A percentile compares a stretch with the other conserved stretches of the same genome.
Evolutionary conservation across 805 yeast species (phyloP).

Genomic region (Kodamaea neixiangensis): DNA sequence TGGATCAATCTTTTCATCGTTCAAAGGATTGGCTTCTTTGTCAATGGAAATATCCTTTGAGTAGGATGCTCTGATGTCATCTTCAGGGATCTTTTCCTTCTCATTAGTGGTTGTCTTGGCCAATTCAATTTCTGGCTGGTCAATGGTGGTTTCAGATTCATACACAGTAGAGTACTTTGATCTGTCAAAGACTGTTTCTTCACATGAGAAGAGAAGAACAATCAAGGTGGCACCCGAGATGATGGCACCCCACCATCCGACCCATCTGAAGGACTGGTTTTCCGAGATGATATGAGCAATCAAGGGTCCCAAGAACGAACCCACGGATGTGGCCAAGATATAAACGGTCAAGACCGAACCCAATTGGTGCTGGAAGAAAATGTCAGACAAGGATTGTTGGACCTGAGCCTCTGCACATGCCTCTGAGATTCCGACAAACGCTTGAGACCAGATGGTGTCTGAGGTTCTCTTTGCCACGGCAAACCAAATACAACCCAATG

Average conservation of each 20-base stretch:
- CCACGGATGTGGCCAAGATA: slow-evolving; percentile 53
- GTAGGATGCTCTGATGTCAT: not conserved
- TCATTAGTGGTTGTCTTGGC: not conserved
- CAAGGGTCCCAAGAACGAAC: slow-evolving; percentile 59
- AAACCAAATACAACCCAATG: slow-evolving; percentile 49
- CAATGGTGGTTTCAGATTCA: slow-evolving; percentile 9
- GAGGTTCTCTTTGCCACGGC: slow-evolving; percentile 35
- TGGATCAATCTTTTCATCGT: slow-evolving; percentile 12
- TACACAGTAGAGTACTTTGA: slow-evolving; percentile 20
- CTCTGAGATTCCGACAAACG: slow-evolving; percentile 43
- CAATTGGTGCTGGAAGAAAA: slow-evolving; percentile 45
- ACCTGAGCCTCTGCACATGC: slow-evolving; percentile 48
- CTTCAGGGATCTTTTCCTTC: not conserved
- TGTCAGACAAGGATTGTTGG: slow-evolving; percentile 38
- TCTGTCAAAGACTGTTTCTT: slow-evolving; percentile 54
- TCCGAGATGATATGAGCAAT: slow-evolving; percentile 58
- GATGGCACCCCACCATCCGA: slow-evolving; percentile 47
- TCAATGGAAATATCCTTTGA: not conserved
- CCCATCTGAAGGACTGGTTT: slow-evolving; percentile 55
- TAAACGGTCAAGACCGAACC: slow-evolving; percentile 55
- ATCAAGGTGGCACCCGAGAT: slow-evolving; percentile 47
- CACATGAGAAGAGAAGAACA: slow-evolving; percentile 48
- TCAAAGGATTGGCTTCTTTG: slow-evolving; percentile 1
- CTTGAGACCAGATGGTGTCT: slow-evolving; percentile 50
- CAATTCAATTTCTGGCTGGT: not conserved